phyloP scores from a whole-genome alignment of 2,329 filamentous ascomycete species.

The Aaosphaeria arxii region DNA sequence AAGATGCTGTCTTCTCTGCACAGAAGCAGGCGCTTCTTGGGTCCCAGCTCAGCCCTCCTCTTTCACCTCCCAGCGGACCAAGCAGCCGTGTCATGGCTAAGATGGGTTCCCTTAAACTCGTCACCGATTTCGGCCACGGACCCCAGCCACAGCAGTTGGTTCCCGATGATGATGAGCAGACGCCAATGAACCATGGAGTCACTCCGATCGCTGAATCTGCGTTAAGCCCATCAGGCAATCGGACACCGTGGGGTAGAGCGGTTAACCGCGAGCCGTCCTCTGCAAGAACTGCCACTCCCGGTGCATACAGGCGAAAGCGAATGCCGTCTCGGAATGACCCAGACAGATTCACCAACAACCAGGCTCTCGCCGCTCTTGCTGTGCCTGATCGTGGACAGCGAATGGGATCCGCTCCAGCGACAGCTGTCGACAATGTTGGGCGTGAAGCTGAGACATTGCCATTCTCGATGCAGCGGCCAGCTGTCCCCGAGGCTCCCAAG shows the following conservation, averaged over 20 bases:
- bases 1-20: slow-evolving; percentile 57
- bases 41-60: slow-evolving; percentile 61
- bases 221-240: slow-evolving; percentile 61
- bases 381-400: slow-evolving; percentile 35
- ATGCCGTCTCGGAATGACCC: slow-evolving; percentile 51
- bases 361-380: slow-evolving; percentile 29
- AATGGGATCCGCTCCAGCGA: slow-evolving; percentile 26
- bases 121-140: slow-evolving; percentile 72
- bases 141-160: slow-evolving; percentile 56
- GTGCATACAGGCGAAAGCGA: slow-evolving; percentile 65
- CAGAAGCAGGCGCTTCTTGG: slow-evolving; percentile 52
- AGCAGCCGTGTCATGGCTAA: slow-evolving; percentile 63
- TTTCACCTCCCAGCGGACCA: slow-evolving; percentile 68
- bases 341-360: slow-evolving; percentile 25
- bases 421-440: slow-evolving; percentile 37
- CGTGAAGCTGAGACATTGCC: slow-evolving; percentile 41
- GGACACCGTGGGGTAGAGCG: slow-evolving; percentile 36
- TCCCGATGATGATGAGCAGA: slow-evolving; percentile 63
- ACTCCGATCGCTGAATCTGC: slow-evolving; percentile 77
- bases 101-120: slow-evolving; percentile 81
- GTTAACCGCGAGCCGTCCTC: slow-evolving; percentile 44
- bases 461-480: slow-evolving; percentile 30
- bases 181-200: slow-evolving; percentile 75
- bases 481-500: slow-evolving; percentile 56
- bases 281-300: slow-evolving; percentile 53